Conservation (phyloP, 1,139 yeast species). For the Kazachstania sp. region DNA sequence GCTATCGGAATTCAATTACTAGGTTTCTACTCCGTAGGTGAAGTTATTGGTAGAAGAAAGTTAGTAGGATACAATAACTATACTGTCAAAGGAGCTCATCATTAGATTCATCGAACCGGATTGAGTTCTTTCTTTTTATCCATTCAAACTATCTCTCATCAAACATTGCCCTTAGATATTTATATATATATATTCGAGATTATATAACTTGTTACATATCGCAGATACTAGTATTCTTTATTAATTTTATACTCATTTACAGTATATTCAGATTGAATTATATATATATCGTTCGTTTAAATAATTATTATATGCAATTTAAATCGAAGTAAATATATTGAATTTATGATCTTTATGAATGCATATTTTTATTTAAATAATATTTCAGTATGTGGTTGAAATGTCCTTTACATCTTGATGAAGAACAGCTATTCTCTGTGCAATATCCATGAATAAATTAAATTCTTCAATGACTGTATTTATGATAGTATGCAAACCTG, state of each 20-base stretch:
- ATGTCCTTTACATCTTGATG: constrained; percentile 60
- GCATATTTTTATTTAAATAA: too few relatives aligned
- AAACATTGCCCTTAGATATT: background rate
- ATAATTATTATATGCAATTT: background rate
- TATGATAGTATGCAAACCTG: constrained; percentile 26
- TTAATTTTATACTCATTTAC: background rate
- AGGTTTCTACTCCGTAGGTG: constrained; percentile 92
- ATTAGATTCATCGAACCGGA: background rate
- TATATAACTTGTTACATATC: constrained; percentile 5
- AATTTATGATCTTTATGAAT: too few relatives aligned
- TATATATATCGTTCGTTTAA: background rate
- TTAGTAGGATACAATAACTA: constrained; percentile 60
- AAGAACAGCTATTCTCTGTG: constrained; percentile 81
- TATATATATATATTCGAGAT: constrained; percentile 3
- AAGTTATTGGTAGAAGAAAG: constrained; percentile 92
- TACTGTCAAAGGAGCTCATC: background rate
- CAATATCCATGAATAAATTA: constrained; percentile 77
- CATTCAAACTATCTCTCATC: too few relatives aligned
- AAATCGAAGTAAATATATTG: too few relatives aligned
- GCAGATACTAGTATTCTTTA: background rate
- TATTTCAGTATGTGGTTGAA: constrained; percentile 6
- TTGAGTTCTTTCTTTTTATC: too few relatives aligned
- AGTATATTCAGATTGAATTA: background rate
- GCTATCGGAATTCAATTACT: constrained; percentile 75
- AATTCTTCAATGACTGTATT: constrained; percentile 72